phyloP scores from a whole-genome alignment of 2,329 filamentous ascomycete genomes.

The Pseudocercospora crystallina region DNA sequence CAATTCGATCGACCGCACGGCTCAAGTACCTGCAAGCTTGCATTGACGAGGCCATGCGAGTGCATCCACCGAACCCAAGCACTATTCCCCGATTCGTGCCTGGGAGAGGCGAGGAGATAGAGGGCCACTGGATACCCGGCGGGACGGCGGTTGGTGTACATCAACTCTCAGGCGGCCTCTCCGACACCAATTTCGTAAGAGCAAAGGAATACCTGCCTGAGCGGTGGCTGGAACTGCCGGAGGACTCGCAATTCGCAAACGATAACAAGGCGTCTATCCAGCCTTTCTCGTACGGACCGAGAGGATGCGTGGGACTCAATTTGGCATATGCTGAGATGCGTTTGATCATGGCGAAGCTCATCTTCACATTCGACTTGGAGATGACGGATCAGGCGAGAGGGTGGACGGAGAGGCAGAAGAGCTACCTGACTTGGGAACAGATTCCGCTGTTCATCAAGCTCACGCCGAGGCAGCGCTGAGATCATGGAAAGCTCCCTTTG shows the following conservation, averaged over 20 bases:
- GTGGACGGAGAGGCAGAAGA: conserved; percentile 17
- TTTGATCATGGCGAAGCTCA: conserved; percentile 26
- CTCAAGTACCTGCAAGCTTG: conserved; percentile 13
- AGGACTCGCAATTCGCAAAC: conserved; percentile 21
- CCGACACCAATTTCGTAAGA: conserved; percentile 7
- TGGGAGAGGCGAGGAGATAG: conserved; percentile 6
- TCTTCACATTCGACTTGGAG: conserved; percentile 10
- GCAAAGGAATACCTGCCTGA: conserved; percentile 8
- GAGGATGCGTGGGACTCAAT: conserved; percentile 14
- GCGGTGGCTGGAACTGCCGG: conserved; percentile 13
- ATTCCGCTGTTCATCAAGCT: conserved; percentile 21
- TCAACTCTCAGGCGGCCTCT: conserved; percentile 1
- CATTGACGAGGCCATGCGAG: conserved; percentile 12
- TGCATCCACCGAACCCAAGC: conserved; percentile 11
- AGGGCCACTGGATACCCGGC: conserved; percentile 14
- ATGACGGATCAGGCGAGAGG: background rate
- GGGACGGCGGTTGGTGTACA: conserved; percentile 16
- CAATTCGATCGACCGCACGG: background rate
- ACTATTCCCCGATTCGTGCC: conserved; percentile 4
- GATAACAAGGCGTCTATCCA: conserved; percentile 31
- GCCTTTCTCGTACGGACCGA: conserved; percentile 21
- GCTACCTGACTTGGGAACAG: conserved; percentile 36
- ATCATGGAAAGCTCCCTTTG: too few species aligned
- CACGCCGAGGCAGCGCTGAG: background rate
- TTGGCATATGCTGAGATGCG: conserved; percentile 41